phyloP scores from a whole-genome alignment of 208 protist genomes.

The Leishmania turanica region DNA sequence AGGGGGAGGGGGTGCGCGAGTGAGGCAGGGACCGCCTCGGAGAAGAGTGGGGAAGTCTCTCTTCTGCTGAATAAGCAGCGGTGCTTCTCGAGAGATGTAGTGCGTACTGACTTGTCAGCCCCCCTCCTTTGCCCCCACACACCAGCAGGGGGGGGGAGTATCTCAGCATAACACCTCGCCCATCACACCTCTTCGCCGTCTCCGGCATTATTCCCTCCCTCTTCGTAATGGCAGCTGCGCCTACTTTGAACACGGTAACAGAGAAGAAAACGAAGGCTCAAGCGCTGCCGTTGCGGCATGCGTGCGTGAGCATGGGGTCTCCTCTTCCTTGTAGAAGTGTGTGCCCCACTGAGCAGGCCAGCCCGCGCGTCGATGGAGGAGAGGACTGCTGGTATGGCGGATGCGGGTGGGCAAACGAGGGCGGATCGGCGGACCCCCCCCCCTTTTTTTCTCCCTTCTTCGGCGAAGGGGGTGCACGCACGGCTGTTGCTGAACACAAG shows the following conservation, averaged over 20 bases:
- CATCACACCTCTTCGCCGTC: neutral
- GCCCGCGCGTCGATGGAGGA: neutral
- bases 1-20: neutral
- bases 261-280: neutral
- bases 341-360: neutral
- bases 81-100: neutral
- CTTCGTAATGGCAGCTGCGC: neutral
- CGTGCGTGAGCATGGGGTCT: neutral
- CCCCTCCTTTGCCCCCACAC: neutral
- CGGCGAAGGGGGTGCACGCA: neutral
- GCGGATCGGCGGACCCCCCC: neutral
- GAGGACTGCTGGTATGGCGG: neutral
- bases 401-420: neutral
- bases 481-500: neutral
- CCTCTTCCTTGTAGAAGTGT: neutral
- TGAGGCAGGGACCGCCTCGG: neutral
- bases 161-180: too few relatives aligned
- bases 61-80: neutral
- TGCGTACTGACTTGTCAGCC: neutral
- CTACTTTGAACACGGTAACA: neutral
- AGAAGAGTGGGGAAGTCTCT: neutral
- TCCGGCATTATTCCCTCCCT: neutral
- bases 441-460: too few relatives aligned
- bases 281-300: neutral
- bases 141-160: too few relatives aligned